Base-by-base conservation (phyloP, 345 rosid genomes). In the Turnera subulata region DNA sequence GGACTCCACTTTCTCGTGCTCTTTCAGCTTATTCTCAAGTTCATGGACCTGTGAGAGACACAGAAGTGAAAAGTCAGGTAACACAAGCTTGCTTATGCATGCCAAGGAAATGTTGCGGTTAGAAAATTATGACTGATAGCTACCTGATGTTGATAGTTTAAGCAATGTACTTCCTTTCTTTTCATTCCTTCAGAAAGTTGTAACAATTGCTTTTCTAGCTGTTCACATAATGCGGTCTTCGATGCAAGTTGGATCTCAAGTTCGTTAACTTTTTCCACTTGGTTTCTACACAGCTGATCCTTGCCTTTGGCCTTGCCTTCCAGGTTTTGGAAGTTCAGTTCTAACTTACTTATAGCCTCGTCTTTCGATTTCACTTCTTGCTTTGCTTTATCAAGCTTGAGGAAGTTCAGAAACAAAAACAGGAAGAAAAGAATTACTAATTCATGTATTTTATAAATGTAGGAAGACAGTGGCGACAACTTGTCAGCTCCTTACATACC, bases 341-440 rank as follows among this genome's bases (percentile, higher is more conserved):
- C 77, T 33, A 62, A 48, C 59, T 68, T 74, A 25, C 46, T 33
- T 44, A 78, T 9, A 6, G 65, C 56, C 8, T 78, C 79, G 39
- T 78, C 82, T 68, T 74, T 78, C 6, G 62, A 68, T 57, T 64
- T 63, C 55, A 54, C 24, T 58, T 78, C 82, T 65, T 68, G 79
- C 61, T 57, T 74, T 62, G 77, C 46, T 62, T 73, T 78, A 16
- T 78, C 79, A 55, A 71, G 73, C 79, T 78, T 65, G 52, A 46
- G 12, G 11, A 44, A 48, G 23, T 32, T 10, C 11, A 55, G 5
- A 12, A 48, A 48, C 12, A 53, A 44, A 20, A 44, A 18, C 15
- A 7, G 13, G 16, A 20, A 45, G 50, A 56, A 59, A 25, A 22
- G 1, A 16, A 25, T 14, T 9, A 50, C 23, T 13, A 16, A 14